Evolutionary conservation across 306 rosid genomes (phyloP).

Genomic region (Pyrus pyrifolia): DNA sequence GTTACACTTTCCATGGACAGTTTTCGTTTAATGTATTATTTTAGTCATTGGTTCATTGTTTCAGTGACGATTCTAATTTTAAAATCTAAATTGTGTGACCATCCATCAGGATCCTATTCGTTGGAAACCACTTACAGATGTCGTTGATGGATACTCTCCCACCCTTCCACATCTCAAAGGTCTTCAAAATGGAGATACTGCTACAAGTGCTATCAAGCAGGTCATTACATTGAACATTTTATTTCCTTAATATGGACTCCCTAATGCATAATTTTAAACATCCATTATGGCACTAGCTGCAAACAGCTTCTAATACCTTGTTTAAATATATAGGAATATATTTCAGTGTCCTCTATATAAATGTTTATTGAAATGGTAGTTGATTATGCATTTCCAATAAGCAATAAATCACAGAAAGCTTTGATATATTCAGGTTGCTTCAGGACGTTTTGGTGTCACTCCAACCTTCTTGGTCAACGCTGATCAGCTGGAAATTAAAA

Average conservation of each 20-base stretch:
- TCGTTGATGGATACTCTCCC: slow-evolving; percentile 96
- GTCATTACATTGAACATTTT: slow-evolving; percentile 34
- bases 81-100: not conserved
- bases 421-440: slow-evolving; percentile 73
- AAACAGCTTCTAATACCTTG: not conserved
- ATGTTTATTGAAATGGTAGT: not conserved
- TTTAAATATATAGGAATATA: not conserved
- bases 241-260: not conserved
- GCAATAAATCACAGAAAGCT: slow-evolving; percentile 1
- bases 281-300: not conserved
- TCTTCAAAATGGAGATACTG: slow-evolving; percentile 99
- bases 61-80: not conserved
- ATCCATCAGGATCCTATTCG: slow-evolving; percentile 87
- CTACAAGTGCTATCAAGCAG: slow-evolving; percentile 99
- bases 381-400: slow-evolving; percentile 1
- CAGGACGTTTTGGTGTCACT: slow-evolving; percentile 99
- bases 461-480: slow-evolving; percentile 98
- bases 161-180: slow-evolving; percentile 99
- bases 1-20: not conserved
- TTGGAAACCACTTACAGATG: slow-evolving; percentile 93
- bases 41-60: slow-evolving; percentile 2
- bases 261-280: slow-evolving; percentile 1
- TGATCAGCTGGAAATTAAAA: slow-evolving; percentile 91
- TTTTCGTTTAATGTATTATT: not conserved
- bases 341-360: slow-evolving; percentile 4